phyloP scores from a whole-genome alignment of 179 eudicot genomes.

The Silene coronaria region DNA sequence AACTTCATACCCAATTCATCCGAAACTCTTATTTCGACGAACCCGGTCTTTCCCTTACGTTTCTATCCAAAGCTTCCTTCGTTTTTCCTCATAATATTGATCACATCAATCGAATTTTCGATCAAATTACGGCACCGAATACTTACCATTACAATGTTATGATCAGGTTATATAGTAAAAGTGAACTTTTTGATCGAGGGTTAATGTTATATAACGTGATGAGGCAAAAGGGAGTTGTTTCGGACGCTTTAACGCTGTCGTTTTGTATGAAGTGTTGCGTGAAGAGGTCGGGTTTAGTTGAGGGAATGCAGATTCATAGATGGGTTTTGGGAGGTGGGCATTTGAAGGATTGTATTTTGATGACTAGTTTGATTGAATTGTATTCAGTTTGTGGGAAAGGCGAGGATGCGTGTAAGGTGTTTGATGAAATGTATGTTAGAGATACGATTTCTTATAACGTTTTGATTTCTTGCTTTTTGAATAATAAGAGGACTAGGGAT shows the following conservation, averaged over 20 bases:
- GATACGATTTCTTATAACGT: constrained; percentile 67
- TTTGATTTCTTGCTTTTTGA: constrained; percentile 46
- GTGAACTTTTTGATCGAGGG: constrained; percentile 32
- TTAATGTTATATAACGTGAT: constrained; percentile 31
- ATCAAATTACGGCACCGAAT: constrained; percentile 35
- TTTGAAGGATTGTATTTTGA: constrained; percentile 40
- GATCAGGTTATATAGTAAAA: constrained; percentile 40
- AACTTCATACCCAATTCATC: constrained; percentile 56
- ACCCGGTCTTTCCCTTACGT: constrained; percentile 36
- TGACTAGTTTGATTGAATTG: constrained; percentile 55
- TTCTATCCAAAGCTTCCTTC: constrained; percentile 14
- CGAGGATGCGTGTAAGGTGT: constrained; percentile 55
- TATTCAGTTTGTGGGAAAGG: constrained; percentile 35
- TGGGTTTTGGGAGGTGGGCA: constrained; percentile 46
- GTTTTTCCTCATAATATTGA: constrained; percentile 23
- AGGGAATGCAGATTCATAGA: constrained; percentile 54
- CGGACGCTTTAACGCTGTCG: constrained; percentile 34
- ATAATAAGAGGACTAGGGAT: constrained; percentile 50
- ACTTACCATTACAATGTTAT: constrained; percentile 44
- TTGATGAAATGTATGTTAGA: constrained; percentile 51
- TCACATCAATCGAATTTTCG: constrained; percentile 36
- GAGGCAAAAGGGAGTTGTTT: constrained; percentile 27
- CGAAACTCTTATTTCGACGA: constrained; percentile 29
- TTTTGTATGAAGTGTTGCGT: constrained; percentile 44
- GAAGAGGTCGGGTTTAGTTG: constrained; percentile 28